Evolutionary conservation across 257 asterid genomes (phyloP), one percentile per base, ranked within the genome.

Genomic region (Solanum tacnaense): DNA sequence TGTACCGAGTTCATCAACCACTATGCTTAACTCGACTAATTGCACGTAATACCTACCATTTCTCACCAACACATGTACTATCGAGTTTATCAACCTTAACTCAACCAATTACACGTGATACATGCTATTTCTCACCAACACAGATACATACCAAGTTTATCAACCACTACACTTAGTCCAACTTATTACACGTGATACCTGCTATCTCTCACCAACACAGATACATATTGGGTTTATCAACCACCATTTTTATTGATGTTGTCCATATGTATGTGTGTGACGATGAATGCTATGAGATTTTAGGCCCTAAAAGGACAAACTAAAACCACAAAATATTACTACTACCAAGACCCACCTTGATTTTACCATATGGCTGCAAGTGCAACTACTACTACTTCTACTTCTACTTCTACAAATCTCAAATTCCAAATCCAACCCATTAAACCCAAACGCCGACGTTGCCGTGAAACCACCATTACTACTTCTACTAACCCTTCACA

Each of bases 401-500:
- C 94, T 32, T 82, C 93, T 58, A 86, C 94, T 29, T 87, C 93
- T 58, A 36, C 96, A 71, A 93, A 91, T 75, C 93, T 94, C 91
- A 93, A 93, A 70, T 91, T 91, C 89, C 94, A 90, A 88, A 89
- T 90, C 86, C 92, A 93, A 38, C 91, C 92, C 89, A 67, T 91
- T 76, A 92, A 93, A 76, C 92, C 90, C 87, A 95, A 94, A 56
- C 96, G 95, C 85, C 98, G 96, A 85, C 96, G 98, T 84, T 91
- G 41, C 92, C 96, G 96, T 12, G 94, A 91, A 78, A 94, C 96
- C 85, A 94, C 98, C 71, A 94, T 96, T 86, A 92, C 98, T 58
- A 9, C 85, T 56, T 3, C 85, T 56, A 8, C 87, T 2, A 89
- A 88, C 71, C 35, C 56, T 36, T 75, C 84, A 6, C 12, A 12